phyloP scores from a whole-genome alignment of 257 asterid species.

The Fraxinus quadrangulata region DNA sequence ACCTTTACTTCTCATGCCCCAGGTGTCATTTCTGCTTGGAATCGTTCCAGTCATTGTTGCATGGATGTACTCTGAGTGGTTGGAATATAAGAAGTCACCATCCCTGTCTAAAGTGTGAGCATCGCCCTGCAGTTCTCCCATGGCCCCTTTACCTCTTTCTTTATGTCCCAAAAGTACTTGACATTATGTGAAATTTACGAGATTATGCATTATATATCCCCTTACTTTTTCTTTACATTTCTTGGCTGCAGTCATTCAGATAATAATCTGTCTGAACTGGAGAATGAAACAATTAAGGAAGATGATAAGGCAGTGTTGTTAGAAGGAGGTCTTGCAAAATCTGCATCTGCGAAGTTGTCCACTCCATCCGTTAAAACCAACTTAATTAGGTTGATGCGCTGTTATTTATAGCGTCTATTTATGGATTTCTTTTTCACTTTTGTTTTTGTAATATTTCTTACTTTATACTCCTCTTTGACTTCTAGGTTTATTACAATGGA shows the following conservation, averaged over 20 bases:
- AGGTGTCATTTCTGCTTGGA: constrained; percentile 94
- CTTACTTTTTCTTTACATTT: constrained; percentile 30
- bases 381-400: constrained; percentile 59
- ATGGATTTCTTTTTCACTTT: constrained; percentile 14
- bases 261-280: constrained; percentile 66
- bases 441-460: constrained; percentile 23
- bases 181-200: constrained; percentile 8
- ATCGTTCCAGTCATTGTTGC: constrained; percentile 63
- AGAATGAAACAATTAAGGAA: constrained; percentile 61
- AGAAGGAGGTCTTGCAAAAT: constrained; percentile 85
- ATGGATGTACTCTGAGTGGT: constrained; percentile 90
- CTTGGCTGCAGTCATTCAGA: constrained; percentile 72
- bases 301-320: constrained; percentile 76
- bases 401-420: constrained; percentile 2
- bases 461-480: constrained; percentile 22
- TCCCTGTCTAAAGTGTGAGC: constrained; percentile 71
- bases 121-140: constrained; percentile 2
- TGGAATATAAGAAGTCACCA: constrained; percentile 70
- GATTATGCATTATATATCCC: neutral
- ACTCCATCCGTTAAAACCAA: constrained; percentile 68
- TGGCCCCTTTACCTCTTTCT: constrained; percentile 13
- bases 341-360: constrained; percentile 60
- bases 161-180: constrained; percentile 4
- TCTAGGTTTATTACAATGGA: constrained; percentile 54
- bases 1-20: constrained; percentile 31